Base-by-base conservation (phyloP, 306 rosid species). In the Psophocarpus tetragonolobus region DNA sequence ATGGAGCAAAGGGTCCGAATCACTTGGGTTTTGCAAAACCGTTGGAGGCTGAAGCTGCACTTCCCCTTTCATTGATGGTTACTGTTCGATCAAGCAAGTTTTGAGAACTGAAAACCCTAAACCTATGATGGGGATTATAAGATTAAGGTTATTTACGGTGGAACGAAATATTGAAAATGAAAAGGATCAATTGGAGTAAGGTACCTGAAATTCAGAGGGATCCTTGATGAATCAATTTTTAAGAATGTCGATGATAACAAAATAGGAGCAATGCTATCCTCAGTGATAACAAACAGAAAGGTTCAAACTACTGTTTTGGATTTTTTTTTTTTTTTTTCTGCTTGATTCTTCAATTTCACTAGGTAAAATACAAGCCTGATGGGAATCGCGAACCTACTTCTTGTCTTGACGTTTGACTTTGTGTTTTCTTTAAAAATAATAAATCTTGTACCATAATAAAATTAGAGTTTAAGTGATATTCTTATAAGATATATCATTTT, bases 1-100 rank as follows among this genome's bases (percentile, higher is more conserved):
- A 77, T 33, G 80, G 48, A 96, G 86, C 63, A 96, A 87, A 71
- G 99, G 99, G 80, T 96, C 99, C 68, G 90, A 85, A 63, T 96
- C 99, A 72, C 90, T 86, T 56, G 84, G 89, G 90, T 71, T 87
- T 80, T 83, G 87, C 36, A 35, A 47, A 84, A 79, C 74, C 36
- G 84, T 18, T 35, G 96, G 71, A 64, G 96, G 85, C 60, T 85
- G 92, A 62, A 96, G 93, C 85, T 96, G 97, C 21, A 96, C 97
- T 83, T 96, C 99, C 76, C 93, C 87, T 63, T 85, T 81, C 99
- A 96, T 94, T 61, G 90, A 36, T 26, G 13, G 21, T 12, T 74
- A 54, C 84, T 39, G 75, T 27, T 18, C 38, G 33, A 83, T 51
- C 71, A 66, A 65, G 8, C 13, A 63, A 70, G 36, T 78, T 73